Evolutionary conservation across 108 stramenopile genomes (phyloP).

Genomic region (Parietichytrium sp.): DNA sequence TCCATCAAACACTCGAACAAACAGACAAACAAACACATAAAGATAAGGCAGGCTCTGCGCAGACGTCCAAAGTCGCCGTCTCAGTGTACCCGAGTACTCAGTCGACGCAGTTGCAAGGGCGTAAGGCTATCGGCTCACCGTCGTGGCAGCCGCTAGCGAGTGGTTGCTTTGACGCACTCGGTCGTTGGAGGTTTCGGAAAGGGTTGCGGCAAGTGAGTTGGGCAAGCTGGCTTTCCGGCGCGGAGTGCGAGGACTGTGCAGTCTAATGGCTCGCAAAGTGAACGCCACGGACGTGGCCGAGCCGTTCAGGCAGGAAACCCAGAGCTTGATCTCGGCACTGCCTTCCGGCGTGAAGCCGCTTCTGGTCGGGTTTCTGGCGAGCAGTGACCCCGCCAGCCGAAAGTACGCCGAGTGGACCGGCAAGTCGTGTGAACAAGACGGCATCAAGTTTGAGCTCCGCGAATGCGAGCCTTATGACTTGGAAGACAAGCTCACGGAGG

Average conservation of each 20-base stretch:
- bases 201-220: no score
- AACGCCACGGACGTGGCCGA: constrained; percentile 75
- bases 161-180: no score
- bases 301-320: constrained; percentile 84
- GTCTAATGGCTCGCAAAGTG: constrained; percentile 58
- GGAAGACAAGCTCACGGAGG: constrained; percentile 76
- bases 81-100: no score
- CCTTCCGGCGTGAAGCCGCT: constrained; percentile 77
- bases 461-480: constrained; percentile 77
- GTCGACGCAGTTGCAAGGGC: no score
- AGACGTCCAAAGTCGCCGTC: no score
- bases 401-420: constrained; percentile 95
- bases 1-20: no score
- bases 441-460: constrained; percentile 88
- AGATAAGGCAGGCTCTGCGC: no score
- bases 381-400: constrained; percentile 81
- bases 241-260: not conserved
- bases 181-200: no score
- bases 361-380: constrained; percentile 86
- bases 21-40: no score
- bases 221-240: no score
- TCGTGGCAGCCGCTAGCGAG: no score
- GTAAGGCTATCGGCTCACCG: no score
- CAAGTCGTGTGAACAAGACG: constrained; percentile 79
- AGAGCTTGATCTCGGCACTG: constrained; percentile 68